phyloP scores from a whole-genome alignment of 495 filamentous ascomycete genomes.

The Xylaria acuta region DNA sequence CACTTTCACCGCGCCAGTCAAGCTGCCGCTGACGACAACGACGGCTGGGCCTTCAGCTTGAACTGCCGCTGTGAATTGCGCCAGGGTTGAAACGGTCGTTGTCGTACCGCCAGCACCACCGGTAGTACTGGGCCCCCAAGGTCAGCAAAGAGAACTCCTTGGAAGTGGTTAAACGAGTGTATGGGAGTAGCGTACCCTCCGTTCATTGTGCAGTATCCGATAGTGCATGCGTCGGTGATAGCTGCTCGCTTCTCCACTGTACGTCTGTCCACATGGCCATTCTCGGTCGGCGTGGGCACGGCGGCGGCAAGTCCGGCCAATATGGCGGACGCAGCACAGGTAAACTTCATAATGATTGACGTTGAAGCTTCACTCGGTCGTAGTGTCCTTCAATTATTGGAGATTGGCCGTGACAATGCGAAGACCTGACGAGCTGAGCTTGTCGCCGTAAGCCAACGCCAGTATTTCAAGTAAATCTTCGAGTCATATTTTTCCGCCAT shows the following conservation, averaged over 20 bases:
- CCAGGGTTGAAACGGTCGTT: slow-evolving; percentile 59
- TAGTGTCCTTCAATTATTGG: background rate
- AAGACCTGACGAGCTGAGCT: background rate
- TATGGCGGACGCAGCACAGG: slow-evolving; percentile 19
- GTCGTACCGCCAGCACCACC: slow-evolving; percentile 60
- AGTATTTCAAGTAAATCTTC: slow-evolving; percentile 17
- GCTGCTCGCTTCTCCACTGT: slow-evolving; percentile 38
- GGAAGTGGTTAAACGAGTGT: too few relatives aligned
- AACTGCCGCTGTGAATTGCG: slow-evolving; percentile 52
- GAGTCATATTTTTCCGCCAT: slow-evolving; percentile 1
- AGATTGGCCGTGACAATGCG: background rate
- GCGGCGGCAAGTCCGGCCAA: slow-evolving; percentile 8
- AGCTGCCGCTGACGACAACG: slow-evolving; percentile 52
- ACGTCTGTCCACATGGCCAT: slow-evolving; percentile 7
- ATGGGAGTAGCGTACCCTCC: slow-evolving; percentile 27
- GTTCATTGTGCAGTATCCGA: slow-evolving; percentile 44
- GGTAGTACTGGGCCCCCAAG: slow-evolving; percentile 51
- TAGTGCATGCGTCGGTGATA: slow-evolving; percentile 40
- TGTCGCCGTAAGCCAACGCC: background rate
- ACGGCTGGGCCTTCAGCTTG: slow-evolving; percentile 51
- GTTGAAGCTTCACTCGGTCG: background rate
- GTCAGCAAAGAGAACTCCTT: background rate
- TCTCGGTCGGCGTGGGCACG: slow-evolving; percentile 7
- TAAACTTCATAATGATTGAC: slow-evolving; percentile 34
- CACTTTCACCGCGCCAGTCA: slow-evolving; percentile 51